Percentiles rank a stretch among this genome's conserved stretches.
These are phyloP conservation scores for Aspergillus neoniger DNA, from an alignment of 2,329 filamentous ascomycete species.

Conservation along the genomic window DNA sequence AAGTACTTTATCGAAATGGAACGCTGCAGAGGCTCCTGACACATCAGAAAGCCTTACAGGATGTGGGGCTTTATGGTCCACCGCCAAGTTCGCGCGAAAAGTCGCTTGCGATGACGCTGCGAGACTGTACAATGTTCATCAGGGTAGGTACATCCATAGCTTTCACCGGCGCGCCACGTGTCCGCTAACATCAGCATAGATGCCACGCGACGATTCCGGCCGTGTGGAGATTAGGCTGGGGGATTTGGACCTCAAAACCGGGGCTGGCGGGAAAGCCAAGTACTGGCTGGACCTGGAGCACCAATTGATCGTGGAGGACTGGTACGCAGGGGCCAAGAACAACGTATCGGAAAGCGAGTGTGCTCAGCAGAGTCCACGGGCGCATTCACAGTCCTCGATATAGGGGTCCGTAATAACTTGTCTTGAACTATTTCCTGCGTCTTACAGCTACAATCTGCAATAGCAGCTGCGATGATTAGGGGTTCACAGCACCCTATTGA, in stretches of 20 bases:
- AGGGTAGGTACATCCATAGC: constrained; percentile 48
- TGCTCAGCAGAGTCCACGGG: constrained; percentile 28
- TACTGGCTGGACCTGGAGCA: constrained; percentile 70
- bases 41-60: constrained; percentile 36
- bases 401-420: constrained; percentile 6
- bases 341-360: constrained; percentile 35
- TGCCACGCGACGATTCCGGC: constrained; percentile 34
- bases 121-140: constrained; percentile 76
- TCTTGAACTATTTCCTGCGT: background rate
- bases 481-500: background rate
- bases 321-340: constrained; percentile 57
- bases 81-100: constrained; percentile 50
- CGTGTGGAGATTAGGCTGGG: constrained; percentile 60
- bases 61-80: constrained; percentile 40
- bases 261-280: constrained; percentile 61
- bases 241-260: constrained; percentile 76
- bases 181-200: constrained; percentile 26
- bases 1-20: constrained; percentile 36
- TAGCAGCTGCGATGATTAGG: background rate
- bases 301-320: constrained; percentile 65
- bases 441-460: background rate
- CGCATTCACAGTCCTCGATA: constrained; percentile 21
- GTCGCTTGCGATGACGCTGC: constrained; percentile 73
- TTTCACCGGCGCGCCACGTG: background rate
- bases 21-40: constrained; percentile 38